Evolutionary conservation across 768 basidiomycete species (phyloP).

Genomic region (Candolleomyces aberdarensis): DNA sequence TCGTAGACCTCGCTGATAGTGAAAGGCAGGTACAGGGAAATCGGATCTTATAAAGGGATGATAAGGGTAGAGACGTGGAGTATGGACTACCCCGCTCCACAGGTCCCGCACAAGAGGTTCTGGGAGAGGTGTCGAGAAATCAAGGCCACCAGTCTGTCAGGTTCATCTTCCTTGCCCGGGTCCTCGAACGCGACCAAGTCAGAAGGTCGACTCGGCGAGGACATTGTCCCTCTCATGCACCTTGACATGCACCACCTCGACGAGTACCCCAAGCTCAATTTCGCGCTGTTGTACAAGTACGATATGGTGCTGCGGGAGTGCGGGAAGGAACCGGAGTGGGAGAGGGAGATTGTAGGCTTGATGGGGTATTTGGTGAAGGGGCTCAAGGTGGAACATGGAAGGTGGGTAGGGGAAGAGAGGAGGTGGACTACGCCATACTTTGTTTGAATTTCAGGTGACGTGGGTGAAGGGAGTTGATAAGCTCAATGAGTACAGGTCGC

Average conservation of each 20-base stretch:
- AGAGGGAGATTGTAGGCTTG: slow-evolving; percentile 3
- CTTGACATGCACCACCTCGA: slow-evolving; percentile 18
- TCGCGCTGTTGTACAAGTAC: slow-evolving; percentile 34
- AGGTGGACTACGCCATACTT: no score
- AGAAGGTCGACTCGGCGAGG: background rate
- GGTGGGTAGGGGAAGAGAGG: no score
- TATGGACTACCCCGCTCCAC: slow-evolving; percentile 30
- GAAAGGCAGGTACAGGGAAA: no score
- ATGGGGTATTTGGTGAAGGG: background rate
- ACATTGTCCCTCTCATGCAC: background rate
- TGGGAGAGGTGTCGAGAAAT: slow-evolving; percentile 5
- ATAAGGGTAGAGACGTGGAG: slow-evolving; percentile 1
- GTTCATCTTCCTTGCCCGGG: background rate
- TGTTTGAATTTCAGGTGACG: background rate
- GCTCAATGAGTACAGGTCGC: background rate
- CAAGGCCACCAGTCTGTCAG: background rate
- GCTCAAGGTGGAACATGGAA: no score
- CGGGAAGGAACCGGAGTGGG: slow-evolving; percentile 17
- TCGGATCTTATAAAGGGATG: no score
- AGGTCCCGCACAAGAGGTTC: slow-evolving; percentile 27
- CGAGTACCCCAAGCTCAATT: slow-evolving; percentile 33
- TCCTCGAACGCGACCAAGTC: no score
- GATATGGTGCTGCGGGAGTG: slow-evolving; percentile 35
- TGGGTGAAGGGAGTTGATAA: background rate
- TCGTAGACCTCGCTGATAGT: no score